These are phyloP conservation scores for Musa beccarii DNA, from an alignment of 176 grass and related monocot species.

Conservation along the genomic window DNA sequence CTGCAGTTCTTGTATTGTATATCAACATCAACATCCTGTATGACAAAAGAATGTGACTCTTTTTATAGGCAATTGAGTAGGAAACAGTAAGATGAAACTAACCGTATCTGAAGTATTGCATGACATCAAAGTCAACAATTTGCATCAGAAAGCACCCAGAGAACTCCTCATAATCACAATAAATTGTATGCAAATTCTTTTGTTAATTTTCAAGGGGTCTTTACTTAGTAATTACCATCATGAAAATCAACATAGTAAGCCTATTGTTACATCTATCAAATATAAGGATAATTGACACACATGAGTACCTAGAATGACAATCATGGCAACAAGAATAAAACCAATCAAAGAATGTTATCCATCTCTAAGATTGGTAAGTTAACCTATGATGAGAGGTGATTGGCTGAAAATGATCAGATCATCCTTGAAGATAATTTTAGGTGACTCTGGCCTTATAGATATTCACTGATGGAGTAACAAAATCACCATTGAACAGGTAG, in stretches of 20 bases:
- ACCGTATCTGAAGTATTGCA: background rate
- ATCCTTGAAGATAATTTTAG: background rate
- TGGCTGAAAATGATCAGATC: background rate
- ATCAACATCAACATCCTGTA: constrained; percentile 57
- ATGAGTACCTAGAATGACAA: background rate
- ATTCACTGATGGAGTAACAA: background rate
- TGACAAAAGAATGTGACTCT: constrained; percentile 13
- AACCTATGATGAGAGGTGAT: background rate
- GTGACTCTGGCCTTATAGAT: background rate
- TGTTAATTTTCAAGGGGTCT: background rate
- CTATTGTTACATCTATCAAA: background rate
- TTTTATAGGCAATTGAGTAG: constrained; percentile 17
- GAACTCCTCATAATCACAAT: background rate
- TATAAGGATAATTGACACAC: background rate
- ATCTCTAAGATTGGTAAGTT: background rate
- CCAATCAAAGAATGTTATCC: background rate
- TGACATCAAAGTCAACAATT: background rate
- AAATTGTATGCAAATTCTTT: background rate
- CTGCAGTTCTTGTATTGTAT: constrained; percentile 64
- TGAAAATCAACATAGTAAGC: background rate
- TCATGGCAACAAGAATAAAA: background rate
- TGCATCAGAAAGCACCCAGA: background rate
- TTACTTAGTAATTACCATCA: background rate
- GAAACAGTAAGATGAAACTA: background rate
- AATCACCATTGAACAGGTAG: background rate